These are phyloP conservation scores for Alternaria novae-zelandiae DNA, from an alignment of 2,329 filamentous ascomycete genomes.

Conservation along the genomic window DNA sequence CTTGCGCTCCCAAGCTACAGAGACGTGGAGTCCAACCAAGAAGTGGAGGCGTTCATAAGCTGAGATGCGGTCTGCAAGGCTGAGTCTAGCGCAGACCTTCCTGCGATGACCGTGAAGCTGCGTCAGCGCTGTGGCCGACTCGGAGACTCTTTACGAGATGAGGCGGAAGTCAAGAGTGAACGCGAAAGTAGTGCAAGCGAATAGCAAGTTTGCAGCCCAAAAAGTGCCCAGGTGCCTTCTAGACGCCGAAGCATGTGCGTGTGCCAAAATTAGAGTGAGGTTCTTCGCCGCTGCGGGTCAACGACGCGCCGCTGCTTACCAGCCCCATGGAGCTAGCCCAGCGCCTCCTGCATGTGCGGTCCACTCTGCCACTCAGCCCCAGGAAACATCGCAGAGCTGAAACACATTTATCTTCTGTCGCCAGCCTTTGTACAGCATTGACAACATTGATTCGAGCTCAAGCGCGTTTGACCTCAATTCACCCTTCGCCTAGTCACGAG, in stretches of 20 bases:
- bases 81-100: slow-evolving; percentile 21
- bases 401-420: slow-evolving; percentile 21
- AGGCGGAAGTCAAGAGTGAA: background rate
- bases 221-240: background rate
- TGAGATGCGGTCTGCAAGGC: slow-evolving; percentile 25
- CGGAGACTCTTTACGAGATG: background rate
- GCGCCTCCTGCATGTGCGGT: slow-evolving; percentile 11
- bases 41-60: slow-evolving; percentile 23
- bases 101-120: slow-evolving; percentile 5
- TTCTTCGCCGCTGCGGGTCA: slow-evolving; percentile 12
- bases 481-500: background rate
- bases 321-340: slow-evolving; percentile 15
- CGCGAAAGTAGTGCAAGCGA: background rate
- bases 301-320: slow-evolving; percentile 11
- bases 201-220: background rate
- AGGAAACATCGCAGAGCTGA: slow-evolving; percentile 12
- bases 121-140: slow-evolving; percentile 5
- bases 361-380: slow-evolving; percentile 22
- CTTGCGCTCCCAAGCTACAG: background rate
- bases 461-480: slow-evolving; percentile 11
- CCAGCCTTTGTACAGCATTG: slow-evolving; percentile 14
- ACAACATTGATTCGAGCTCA: slow-evolving; percentile 12
- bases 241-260: slow-evolving; percentile 9
- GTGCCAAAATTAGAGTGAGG: slow-evolving; percentile 27
- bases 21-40: slow-evolving; percentile 18